Evolutionary conservation across 1,284 basidiomycete species (phyloP).

Genomic region (Wolfiporia cocos): DNA sequence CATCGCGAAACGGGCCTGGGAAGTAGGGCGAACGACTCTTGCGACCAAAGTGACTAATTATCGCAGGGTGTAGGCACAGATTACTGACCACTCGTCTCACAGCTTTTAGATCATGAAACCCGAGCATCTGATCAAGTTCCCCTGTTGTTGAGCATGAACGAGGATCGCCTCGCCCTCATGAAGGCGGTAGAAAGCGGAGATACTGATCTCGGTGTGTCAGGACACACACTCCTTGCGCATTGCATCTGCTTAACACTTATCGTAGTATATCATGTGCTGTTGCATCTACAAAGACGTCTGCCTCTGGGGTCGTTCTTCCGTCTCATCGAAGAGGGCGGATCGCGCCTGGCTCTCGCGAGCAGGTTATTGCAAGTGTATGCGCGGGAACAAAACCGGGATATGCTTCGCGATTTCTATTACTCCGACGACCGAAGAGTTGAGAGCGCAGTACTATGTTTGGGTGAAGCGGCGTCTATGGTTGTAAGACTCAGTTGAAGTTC

Average conservation of each 20-base stretch:
- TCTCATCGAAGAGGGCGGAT: constrained; percentile 85
- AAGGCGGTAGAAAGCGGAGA: constrained; percentile 96
- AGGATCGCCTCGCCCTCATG: constrained; percentile 81
- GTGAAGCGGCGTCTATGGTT: constrained; percentile 66
- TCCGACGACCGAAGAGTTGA: constrained; percentile 95
- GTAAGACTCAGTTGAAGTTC: constrained; percentile 33
- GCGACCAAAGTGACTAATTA: constrained; percentile 87
- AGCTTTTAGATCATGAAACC: constrained; percentile 91
- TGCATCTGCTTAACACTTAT: neutral
- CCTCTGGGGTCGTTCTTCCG: constrained; percentile 93
- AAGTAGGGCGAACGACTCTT: constrained; percentile 77
- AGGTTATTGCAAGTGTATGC: constrained; percentile 85
- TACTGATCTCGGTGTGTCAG: constrained; percentile 78
- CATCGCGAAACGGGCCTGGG: constrained; percentile 92
- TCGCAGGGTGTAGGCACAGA: no score
- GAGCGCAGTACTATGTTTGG: constrained; percentile 80
- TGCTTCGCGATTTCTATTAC: constrained; percentile 96
- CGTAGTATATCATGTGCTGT: constrained; percentile 80
- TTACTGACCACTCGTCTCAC: no score
- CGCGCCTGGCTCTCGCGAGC: constrained; percentile 66
- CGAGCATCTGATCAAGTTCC: constrained; percentile 93
- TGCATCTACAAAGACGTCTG: constrained; percentile 79
- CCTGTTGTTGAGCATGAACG: constrained; percentile 89
- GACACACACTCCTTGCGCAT: neutral
- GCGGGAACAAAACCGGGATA: constrained; percentile 82